phyloP scores from a whole-genome alignment of 75 land plant species.

The Isoetes taiwanensis region DNA sequence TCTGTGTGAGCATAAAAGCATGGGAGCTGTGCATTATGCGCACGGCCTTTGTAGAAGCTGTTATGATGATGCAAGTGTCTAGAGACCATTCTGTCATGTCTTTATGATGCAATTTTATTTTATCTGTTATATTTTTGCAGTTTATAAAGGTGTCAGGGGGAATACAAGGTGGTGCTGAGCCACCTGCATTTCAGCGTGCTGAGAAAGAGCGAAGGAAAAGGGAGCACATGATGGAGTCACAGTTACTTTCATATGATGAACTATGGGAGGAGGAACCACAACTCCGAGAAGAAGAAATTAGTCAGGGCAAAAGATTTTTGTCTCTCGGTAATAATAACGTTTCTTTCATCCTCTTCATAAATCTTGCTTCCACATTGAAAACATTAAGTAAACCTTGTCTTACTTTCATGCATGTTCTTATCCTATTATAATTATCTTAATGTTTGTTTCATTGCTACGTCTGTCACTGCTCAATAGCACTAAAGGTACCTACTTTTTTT shows the following conservation, averaged over 20 bases:
- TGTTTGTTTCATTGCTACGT: too few species aligned
- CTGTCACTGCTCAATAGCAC: too few species aligned
- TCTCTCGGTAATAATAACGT: too few species aligned
- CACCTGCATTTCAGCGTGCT: slow-evolving; percentile 91
- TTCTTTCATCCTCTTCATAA: too few species aligned
- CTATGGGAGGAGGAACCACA: slow-evolving; percentile 6
- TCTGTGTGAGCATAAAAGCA: slow-evolving; percentile 67
- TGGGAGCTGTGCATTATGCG: slow-evolving; percentile 44
- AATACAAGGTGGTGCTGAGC: slow-evolving; percentile 72
- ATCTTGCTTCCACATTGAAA: too few species aligned
- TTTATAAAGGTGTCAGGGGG: slow-evolving; percentile 79
- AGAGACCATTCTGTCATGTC: background rate
- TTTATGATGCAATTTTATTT: background rate
- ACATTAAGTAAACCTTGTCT: too few species aligned
- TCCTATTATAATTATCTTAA: too few species aligned
- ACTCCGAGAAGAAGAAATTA: background rate
- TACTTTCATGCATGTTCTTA: too few species aligned
- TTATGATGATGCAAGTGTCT: slow-evolving; percentile 48
- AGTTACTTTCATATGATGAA: slow-evolving; percentile 9
- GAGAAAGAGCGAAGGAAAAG: slow-evolving; percentile 41
- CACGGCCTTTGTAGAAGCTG: slow-evolving; percentile 71
- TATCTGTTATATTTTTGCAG: slow-evolving; percentile 28
- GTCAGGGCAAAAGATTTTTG: too few species aligned
- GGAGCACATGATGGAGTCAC: slow-evolving; percentile 1
- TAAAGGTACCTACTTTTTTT: too few species aligned